Evolutionary conservation across 2,329 filamentous ascomycete genomes (phyloP).

Genomic region (Colletotrichum tanaceti): DNA sequence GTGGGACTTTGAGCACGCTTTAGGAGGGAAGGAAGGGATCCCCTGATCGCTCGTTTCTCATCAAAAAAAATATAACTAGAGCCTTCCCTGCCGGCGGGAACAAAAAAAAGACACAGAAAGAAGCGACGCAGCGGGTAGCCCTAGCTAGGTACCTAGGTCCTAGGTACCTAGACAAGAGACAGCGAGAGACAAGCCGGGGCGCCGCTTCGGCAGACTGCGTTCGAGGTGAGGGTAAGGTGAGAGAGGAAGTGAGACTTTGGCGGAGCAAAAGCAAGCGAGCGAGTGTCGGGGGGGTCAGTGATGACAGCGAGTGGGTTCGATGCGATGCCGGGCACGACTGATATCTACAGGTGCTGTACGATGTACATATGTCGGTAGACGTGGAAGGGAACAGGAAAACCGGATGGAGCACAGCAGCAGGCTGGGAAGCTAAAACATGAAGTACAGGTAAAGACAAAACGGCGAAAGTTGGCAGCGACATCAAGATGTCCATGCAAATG

Average conservation of each 20-base stretch:
- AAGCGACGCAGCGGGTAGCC: slow-evolving; percentile 10
- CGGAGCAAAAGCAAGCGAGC: slow-evolving; percentile 29
- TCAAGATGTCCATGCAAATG: slow-evolving; percentile 5
- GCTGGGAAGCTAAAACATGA: neutral
- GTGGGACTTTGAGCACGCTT: slow-evolving; percentile 33
- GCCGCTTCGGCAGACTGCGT: slow-evolving; percentile 5
- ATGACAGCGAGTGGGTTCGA: slow-evolving; percentile 14
- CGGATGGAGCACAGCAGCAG: neutral
- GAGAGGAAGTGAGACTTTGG: neutral
- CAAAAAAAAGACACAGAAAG: slow-evolving; percentile 14
- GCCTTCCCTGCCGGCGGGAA: slow-evolving; percentile 31
- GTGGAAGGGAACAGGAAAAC: neutral
- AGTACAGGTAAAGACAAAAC: no score
- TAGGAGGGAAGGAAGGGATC: slow-evolving; percentile 33
- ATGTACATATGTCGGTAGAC: neutral
- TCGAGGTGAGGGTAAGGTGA: slow-evolving; percentile 9
- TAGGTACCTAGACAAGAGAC: slow-evolving; percentile 3
- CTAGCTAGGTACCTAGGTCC: neutral
- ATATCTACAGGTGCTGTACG: no score
- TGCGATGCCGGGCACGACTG: slow-evolving; percentile 1
- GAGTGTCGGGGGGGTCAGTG: slow-evolving; percentile 23
- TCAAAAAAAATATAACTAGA: slow-evolving; percentile 11
- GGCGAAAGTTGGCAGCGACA: slow-evolving; percentile 25
- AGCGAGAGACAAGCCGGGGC: neutral
- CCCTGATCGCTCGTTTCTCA: slow-evolving; percentile 38